Evolutionary conservation across 2,329 filamentous ascomycete genomes (phyloP).

Genomic region (Stemphylium vesicarium): DNA sequence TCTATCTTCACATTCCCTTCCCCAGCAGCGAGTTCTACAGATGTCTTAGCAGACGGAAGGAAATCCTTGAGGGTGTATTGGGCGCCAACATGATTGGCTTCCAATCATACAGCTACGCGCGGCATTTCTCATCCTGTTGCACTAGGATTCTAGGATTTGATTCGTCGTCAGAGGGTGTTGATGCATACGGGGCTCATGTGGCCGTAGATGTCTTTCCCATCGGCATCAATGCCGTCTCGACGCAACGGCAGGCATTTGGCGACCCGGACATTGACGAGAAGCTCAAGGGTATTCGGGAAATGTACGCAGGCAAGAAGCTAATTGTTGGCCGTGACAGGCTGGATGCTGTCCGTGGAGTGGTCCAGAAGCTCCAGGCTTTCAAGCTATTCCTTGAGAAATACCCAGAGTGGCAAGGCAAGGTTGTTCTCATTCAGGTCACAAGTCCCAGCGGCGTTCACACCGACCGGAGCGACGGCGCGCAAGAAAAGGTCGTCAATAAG

Average conservation of each 20-base stretch:
- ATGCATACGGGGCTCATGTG: conserved; percentile 86
- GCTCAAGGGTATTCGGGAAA: conserved; percentile 71
- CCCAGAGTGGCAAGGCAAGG: conserved; percentile 89
- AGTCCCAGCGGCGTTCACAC: conserved; percentile 83
- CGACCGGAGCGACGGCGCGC: conserved; percentile 70
- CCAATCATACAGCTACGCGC: conserved; percentile 93
- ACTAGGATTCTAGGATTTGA: conserved; percentile 90
- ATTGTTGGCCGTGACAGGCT: conserved; percentile 95
- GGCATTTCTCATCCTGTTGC: conserved; percentile 94
- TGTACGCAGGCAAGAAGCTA: conserved; percentile 90
- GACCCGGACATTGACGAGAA: conserved; percentile 73
- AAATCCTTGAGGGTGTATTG: conserved; percentile 86
- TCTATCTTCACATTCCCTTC: conserved; percentile 93
- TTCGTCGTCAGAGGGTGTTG: conserved; percentile 82
- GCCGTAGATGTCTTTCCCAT: conserved; percentile 94
- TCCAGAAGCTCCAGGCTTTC: conserved; percentile 95
- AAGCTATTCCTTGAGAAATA: conserved; percentile 89
- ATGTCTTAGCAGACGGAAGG: conserved; percentile 85
- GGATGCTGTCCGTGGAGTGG: conserved; percentile 88
- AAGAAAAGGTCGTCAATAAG: conserved; percentile 83
- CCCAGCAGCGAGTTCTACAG: conserved; percentile 95
- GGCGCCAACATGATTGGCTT: conserved; percentile 94
- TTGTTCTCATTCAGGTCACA: conserved; percentile 93
- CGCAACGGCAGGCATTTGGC: conserved; percentile 76
- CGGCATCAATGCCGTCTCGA: conserved; percentile 85